Percentiles rank a stretch among this genome's conserved stretches.
phyloP scores from a whole-genome alignment of 2,329 filamentous ascomycete genomes.

The Hymenoscyphus linearis region DNA sequence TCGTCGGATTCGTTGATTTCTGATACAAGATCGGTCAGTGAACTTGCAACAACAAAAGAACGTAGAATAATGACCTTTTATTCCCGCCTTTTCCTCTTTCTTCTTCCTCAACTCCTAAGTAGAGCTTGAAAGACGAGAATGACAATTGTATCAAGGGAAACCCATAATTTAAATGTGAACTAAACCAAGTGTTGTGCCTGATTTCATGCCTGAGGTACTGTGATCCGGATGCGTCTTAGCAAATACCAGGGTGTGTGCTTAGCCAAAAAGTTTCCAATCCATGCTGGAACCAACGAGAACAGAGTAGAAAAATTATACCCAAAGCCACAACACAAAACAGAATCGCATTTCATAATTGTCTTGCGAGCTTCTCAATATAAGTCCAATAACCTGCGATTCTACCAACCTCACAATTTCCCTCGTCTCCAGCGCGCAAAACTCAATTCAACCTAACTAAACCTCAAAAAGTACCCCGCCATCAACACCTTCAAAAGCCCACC shows the following conservation, averaged over 20 bases:
- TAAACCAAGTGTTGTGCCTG: too few species aligned
- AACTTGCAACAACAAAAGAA: too few species aligned
- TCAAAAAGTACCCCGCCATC: constrained; percentile 15
- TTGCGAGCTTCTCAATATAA: neutral
- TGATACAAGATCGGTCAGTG: too few species aligned
- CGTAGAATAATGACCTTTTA: too few species aligned
- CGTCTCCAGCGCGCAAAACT: neutral
- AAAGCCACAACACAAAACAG: neutral
- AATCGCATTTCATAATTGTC: neutral
- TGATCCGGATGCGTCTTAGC: neutral
- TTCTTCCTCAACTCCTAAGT: neutral
- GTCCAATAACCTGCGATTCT: neutral
- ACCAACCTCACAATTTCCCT: neutral
- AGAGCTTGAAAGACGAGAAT: neutral
- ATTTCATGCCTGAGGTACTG: neutral
- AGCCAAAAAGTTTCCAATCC: constrained; percentile 9
- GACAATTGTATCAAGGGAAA: neutral
- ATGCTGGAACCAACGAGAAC: constrained; percentile 27
- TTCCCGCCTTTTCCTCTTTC: neutral
- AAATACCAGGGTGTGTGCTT: neutral
- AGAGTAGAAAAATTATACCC: constrained; percentile 7
- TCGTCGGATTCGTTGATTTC: too few species aligned
- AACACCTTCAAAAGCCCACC: constrained; percentile 4
- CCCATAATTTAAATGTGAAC: too few species aligned
- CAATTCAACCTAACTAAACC: neutral